Base-by-base conservation (phyloP, 768 basidiomycete genomes). In the Boletales sp. region DNA sequence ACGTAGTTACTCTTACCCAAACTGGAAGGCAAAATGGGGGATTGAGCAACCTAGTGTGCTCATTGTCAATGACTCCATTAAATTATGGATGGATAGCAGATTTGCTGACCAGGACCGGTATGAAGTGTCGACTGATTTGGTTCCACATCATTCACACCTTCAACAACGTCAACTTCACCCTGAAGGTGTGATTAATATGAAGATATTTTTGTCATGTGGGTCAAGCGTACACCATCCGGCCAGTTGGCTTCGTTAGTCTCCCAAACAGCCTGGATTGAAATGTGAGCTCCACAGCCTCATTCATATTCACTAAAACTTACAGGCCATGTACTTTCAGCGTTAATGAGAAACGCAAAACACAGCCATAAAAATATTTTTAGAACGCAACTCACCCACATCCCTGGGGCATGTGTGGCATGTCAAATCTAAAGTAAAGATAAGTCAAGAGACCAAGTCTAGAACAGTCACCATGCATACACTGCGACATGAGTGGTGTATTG, bases 101-200 rank as follows among this genome's bases (percentile, higher is more conserved):
- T 15, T 5, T 32, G 43, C 70, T 42, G 50, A 76, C 80, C 68
- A 10, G 78, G 55, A 48, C 68, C 70, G 4, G 83, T 84, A 62
- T 86, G 85, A 32, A 86, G 68, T 0, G 82, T 78, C 2, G 72
- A 70, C 50, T 72, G 70, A 57, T 83, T 80, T 3, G 78, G 74
- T 14, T 65, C 65, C 49, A 75, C 68, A 57, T 82, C 70, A 57
- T 85, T 84, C 13, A 84, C 81, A 41, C 70, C 66, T 39, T 67
- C 66, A 6, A 69, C 54, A 8, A 69, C 67, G 37, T 67, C 65
- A 8, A 67, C 43, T 37, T 67, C 65, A 28, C 67, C 65, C 65
- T 67, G 28, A 6, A 41, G 40, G 51, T 25, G 8, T 42, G 5
- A 32, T 66, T 30, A 47, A 47, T 40, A 0, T 11, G 4, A 18